Base-by-base conservation (phyloP, 1,284 basidiomycete genomes). In the Microbotryum silenes-acaulis region DNA sequence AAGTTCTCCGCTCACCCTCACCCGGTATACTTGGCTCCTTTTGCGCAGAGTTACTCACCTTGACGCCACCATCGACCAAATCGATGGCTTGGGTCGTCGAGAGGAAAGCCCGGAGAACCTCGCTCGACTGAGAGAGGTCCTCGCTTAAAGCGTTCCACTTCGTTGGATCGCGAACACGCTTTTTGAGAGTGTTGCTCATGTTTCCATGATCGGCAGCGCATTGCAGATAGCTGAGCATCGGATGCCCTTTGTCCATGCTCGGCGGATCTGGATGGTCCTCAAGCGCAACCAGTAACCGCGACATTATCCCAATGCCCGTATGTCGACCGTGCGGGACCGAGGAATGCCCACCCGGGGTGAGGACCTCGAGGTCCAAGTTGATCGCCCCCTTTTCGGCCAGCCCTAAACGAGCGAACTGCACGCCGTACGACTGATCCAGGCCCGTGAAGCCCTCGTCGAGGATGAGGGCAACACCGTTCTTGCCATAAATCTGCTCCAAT, bases 11-110 rank as follows among this genome's bases (percentile, higher is more conserved):
- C 25, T 4, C 49, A 25, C 37, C 20, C 42, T 9, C 49, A 25
- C 37, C 20, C 42, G 14, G 25, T n/a, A 46, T 9, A 21, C 14
- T 48, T 12, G 21, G 21, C 47, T 48, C 47, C 21, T 12, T 33
- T 23, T 27, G 37, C 47, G 20, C 55, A 49, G n/a, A 20, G 25
- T 49, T 23, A 33, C 44, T 59, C 61, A 79, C 77, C 75, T 88
- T 87, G 49, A 86, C 82, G 20, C 86, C 86, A 3, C 85, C 86
- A 8, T 77, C 71, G 48, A 87, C 79, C 8, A 87, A 72, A 70
- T 86, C 85, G 46, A 84, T 79, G 2, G 87, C 86, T 71, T 86
- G 85, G 0, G 86, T 86, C 3, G 85, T 89, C 37, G 80, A 77
- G 20, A 85, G 75, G 25, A 82, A 69, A 61, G 78, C 79, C 51